phyloP scores from a whole-genome alignment of 1,284 basidiomycete species.

The Austroboletus sp. region DNA sequence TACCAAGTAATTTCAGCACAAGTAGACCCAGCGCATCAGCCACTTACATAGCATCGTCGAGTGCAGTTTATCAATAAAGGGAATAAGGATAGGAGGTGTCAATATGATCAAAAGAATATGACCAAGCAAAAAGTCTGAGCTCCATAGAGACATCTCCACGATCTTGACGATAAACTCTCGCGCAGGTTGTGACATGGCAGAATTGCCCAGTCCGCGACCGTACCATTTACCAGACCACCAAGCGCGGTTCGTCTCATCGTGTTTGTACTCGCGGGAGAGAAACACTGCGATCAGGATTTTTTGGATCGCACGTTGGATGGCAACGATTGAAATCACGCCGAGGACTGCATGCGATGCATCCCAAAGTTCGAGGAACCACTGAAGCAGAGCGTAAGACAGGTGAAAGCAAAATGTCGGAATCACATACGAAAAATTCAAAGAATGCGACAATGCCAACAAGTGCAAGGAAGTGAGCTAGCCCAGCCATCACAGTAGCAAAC shows the following conservation, averaged over 20 bases:
- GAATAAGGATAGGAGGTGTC: conserved; percentile 78
- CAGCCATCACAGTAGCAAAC: conserved; percentile 89
- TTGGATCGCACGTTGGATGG: conserved; percentile 85
- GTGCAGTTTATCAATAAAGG: conserved; percentile 81
- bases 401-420: conserved; percentile 6
- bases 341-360: conserved; percentile 89
- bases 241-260: conserved; percentile 92
- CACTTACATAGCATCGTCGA: conserved; percentile 83
- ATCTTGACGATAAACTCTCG: conserved; percentile 96
- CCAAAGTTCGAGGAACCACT: conserved; percentile 98
- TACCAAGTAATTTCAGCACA: conserved; percentile 26
- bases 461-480: conserved; percentile 73
- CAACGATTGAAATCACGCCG: conserved; percentile 78
- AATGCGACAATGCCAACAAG: conserved; percentile 80
- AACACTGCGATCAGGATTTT: conserved; percentile 91
- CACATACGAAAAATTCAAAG: conserved; percentile 89
- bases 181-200: conserved; percentile 87
- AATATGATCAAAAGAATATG: conserved; percentile 82
- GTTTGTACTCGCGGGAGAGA: conserved; percentile 91
- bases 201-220: conserved; percentile 79
- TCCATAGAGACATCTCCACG: conserved; percentile 92
- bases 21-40: background rate
- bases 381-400: conserved; percentile 16
- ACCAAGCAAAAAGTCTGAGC: conserved; percentile 79
- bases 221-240: conserved; percentile 99